A percentile compares a stretch with the other conserved stretches of the same genome.
phyloP scores from a whole-genome alignment of 257 asterid species.

The Sherardia arvensis region DNA sequence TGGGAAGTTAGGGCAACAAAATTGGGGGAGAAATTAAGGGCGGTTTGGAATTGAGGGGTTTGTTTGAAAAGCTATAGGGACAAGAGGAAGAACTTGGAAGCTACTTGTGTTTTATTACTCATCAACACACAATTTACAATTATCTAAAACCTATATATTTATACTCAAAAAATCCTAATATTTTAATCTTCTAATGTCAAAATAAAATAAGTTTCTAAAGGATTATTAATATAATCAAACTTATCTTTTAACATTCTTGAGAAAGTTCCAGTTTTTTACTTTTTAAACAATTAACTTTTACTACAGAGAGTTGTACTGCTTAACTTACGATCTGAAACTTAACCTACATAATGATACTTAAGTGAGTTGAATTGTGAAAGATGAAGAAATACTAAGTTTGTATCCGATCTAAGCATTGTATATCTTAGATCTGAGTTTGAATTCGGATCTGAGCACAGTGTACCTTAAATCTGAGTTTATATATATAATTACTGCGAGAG shows the following conservation, averaged over 20 bases:
- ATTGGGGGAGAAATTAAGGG: conserved; percentile 12
- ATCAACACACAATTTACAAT: background rate
- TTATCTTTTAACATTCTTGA: background rate
- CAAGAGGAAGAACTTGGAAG: conserved; percentile 1
- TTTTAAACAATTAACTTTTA: too few relatives aligned
- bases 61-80: background rate
- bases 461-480: background rate
- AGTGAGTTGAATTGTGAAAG: background rate
- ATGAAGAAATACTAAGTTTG: background rate
- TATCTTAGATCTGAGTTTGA: background rate
- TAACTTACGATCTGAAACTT: background rate
- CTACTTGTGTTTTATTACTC: background rate
- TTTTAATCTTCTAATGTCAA: too few relatives aligned
- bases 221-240: background rate
- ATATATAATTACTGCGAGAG: background rate
- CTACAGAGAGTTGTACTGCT: too few relatives aligned
- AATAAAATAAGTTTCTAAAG: too few relatives aligned
- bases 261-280: too few relatives aligned
- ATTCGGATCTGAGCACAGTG: background rate
- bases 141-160: too few relatives aligned
- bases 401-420: too few relatives aligned
- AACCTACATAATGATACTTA: background rate
- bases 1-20: conserved; percentile 8
- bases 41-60: conserved; percentile 10
- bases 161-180: too few relatives aligned